These are phyloP conservation scores for Pseudocercospora cruenta DNA, from an alignment of 2,329 filamentous ascomycete genomes.

Conservation along the genomic window DNA sequence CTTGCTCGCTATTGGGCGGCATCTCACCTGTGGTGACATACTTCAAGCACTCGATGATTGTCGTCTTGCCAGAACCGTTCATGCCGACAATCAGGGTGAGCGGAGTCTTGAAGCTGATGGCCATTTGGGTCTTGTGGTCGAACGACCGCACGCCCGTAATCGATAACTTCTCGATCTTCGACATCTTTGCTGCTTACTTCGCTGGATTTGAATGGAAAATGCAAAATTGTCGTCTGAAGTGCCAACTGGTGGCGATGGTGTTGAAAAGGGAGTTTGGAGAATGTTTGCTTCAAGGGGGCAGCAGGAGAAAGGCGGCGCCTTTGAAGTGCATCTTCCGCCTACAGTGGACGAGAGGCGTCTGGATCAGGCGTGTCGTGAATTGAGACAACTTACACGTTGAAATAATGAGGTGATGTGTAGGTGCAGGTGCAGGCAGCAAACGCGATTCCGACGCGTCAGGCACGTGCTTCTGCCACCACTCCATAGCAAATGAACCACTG, in stretches of 20 bases:
- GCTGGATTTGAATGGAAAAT: not conserved
- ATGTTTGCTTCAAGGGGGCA: not conserved
- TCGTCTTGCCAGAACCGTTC: slow-evolving; percentile 98
- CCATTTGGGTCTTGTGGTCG: slow-evolving; percentile 72
- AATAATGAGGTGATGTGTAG: not conserved
- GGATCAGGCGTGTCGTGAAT: not conserved
- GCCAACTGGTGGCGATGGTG: not conserved
- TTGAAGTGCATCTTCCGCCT: not conserved
- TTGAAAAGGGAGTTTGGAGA: not conserved
- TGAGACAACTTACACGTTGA: not conserved
- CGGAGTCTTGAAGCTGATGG: slow-evolving; percentile 85
- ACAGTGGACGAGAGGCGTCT: not conserved
- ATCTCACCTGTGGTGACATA: slow-evolving; percentile 95
- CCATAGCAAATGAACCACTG: not conserved
- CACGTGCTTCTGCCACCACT: not conserved
- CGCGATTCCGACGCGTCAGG: not conserved
- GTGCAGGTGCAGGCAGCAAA: slow-evolving; percentile 7
- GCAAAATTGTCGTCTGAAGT: not conserved
- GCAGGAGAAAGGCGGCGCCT: not conserved
- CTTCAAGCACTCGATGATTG: slow-evolving; percentile 97
- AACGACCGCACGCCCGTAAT: slow-evolving; percentile 89
- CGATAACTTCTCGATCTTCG: slow-evolving; percentile 85
- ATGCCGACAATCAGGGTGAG: slow-evolving; percentile 95
- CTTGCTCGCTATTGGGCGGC: slow-evolving; percentile 83
- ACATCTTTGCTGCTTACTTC: slow-evolving; percentile 31